phyloP scores from a whole-genome alignment of 306 rosid genomes.

The Quercus aquifolioides region DNA sequence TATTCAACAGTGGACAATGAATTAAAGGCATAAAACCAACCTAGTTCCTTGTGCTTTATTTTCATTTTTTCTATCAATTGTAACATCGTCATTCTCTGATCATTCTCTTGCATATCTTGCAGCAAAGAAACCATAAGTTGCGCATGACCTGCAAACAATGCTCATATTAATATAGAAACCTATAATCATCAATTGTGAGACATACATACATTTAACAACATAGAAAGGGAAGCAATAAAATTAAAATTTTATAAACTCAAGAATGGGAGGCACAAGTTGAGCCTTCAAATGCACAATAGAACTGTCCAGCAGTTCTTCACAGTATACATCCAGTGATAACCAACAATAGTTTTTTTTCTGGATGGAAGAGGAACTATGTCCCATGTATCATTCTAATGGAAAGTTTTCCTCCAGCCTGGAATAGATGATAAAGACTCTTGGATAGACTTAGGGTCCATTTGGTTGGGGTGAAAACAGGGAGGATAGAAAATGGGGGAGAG shows the following conservation, averaged over 20 bases:
- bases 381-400: no score
- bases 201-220: neutral
- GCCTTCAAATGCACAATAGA: no score
- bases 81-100: constrained; percentile 78
- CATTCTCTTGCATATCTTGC: constrained; percentile 67
- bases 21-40: constrained; percentile 33
- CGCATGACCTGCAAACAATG: constrained; percentile 58
- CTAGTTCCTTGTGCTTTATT: constrained; percentile 68
- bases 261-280: neutral
- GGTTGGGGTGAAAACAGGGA: no score
- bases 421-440: no score
- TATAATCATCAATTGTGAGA: neutral
- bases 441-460: no score
- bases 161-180: neutral
- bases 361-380: no score
- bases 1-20: neutral
- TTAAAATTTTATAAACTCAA: neutral
- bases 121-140: constrained; percentile 65
- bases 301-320: no score
- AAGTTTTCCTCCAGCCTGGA: no score
- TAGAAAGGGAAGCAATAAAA: neutral
- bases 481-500: no score
- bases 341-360: no score
- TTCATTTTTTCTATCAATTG: constrained; percentile 80
- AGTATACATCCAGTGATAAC: no score